Conservation (phyloP, 495 filamentous ascomycete species). For the Xylaria venustula region DNA sequence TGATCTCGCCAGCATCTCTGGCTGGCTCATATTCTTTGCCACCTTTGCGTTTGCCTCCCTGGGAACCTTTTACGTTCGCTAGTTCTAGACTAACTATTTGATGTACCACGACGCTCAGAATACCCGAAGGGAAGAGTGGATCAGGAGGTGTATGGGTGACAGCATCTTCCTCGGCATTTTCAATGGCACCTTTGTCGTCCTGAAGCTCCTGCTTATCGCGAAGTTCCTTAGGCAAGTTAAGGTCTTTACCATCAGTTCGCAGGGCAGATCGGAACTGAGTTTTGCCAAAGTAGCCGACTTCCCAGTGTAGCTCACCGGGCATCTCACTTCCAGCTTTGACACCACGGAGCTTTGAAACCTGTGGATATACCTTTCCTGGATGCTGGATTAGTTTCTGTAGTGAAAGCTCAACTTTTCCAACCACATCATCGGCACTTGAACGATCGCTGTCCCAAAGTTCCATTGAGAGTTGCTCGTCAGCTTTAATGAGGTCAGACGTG, state of each 20-base stretch:
- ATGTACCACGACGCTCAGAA: conserved; percentile 81
- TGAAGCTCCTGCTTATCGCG: conserved; percentile 75
- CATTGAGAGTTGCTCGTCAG: conserved; percentile 85
- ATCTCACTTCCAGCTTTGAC: conserved; percentile 80
- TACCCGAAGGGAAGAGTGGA: conserved; percentile 87
- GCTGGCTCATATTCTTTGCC: conserved; percentile 89
- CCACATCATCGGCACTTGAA: conserved; percentile 85
- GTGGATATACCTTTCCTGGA: conserved; percentile 85
- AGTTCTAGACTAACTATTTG: conserved; percentile 94
- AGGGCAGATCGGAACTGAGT: conserved; percentile 79
- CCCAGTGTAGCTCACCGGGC: conserved; percentile 94
- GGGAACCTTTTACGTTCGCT: conserved; percentile 71
- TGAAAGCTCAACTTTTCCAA: conserved; percentile 88
- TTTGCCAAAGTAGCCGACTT: conserved; percentile 91
- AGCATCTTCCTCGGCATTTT: conserved; percentile 73
- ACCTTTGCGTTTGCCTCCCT: conserved; percentile 59
- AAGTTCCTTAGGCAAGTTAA: conserved; percentile 67
- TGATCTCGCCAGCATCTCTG: conserved; percentile 78
- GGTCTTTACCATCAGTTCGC: conserved; percentile 81
- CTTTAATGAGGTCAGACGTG: conserved; percentile 85
- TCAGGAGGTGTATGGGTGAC: conserved; percentile 89
- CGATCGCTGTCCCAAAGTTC: conserved; percentile 95
- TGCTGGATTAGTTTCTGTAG: conserved; percentile 95
- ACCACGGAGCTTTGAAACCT: conserved; percentile 80
- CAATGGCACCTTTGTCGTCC: conserved; percentile 82